Conservation (phyloP, 805 yeast species). For the Alloascoidea africana region DNA sequence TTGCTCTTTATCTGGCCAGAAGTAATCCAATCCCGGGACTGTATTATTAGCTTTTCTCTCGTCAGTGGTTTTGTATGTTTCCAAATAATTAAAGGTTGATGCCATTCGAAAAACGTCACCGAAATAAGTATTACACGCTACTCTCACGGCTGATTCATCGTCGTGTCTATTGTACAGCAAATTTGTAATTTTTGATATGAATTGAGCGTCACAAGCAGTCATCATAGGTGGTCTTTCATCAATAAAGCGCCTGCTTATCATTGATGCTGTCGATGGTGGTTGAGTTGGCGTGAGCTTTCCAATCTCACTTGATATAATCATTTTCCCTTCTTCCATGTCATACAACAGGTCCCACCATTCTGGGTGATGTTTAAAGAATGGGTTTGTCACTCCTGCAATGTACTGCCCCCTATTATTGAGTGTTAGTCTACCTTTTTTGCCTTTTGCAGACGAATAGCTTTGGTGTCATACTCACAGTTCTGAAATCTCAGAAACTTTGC, state of each 20-base stretch:
- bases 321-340: slow-evolving; percentile 30
- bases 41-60: no score
- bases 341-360: slow-evolving; percentile 40
- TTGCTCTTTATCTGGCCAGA: no score
- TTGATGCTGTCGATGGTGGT: background rate
- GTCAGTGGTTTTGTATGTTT: no score
- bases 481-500: slow-evolving; percentile 33
- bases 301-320: slow-evolving; percentile 15
- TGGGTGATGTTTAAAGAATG: slow-evolving; percentile 39
- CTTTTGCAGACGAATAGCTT: background rate
- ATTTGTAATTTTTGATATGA: background rate
- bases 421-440: background rate
- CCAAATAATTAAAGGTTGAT: no score
- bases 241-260: background rate
- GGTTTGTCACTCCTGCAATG: slow-evolving; percentile 47
- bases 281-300: slow-evolving; percentile 6
- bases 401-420: slow-evolving; percentile 17
- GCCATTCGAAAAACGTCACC: no score
- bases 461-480: slow-evolving; percentile 17
- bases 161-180: background rate
- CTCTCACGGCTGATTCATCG: slow-evolving; percentile 1
- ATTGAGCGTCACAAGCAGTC: background rate
- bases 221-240: background rate
- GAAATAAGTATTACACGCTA: no score
- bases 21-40: no score